Conservation (phyloP, 352 stramenopile genomes). For the Globisporangium paroecandrum region DNA sequence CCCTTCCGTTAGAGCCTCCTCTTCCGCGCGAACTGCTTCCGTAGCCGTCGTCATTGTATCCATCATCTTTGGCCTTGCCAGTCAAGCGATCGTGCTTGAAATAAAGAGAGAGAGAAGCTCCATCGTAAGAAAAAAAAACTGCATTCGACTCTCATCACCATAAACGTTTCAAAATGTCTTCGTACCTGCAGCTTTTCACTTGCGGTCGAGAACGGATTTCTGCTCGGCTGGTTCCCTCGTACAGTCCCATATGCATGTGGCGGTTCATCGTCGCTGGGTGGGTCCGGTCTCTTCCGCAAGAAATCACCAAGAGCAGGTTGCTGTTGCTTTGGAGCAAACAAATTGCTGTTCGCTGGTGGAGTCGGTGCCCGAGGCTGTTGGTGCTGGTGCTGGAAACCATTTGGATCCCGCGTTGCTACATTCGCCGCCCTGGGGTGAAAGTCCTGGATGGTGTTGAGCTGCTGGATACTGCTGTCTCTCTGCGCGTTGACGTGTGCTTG, state of each 20-base stretch:
- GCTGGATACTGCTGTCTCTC: not conserved
- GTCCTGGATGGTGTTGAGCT: not conserved
- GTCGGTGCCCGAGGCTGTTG: not conserved
- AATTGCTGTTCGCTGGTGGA: not conserved
- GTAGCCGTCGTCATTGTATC: conserved; percentile 21
- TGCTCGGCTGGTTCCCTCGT: conserved; percentile 11
- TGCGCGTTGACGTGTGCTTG: not conserved
- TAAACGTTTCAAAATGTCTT: not conserved
- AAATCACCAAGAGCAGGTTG: conserved; percentile 31
- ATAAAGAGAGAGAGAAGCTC: not conserved
- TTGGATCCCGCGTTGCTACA: not conserved
- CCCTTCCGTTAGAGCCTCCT: conserved; percentile 18
- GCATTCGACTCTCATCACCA: not conserved
- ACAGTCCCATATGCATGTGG: conserved; percentile 1
- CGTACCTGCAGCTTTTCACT: conserved; percentile 59
- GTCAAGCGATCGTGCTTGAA: conserved; percentile 42
- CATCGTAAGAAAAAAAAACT: not conserved
- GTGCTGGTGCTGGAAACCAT: not conserved
- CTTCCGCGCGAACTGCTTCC: conserved; percentile 21
- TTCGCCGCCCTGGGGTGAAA: not conserved
- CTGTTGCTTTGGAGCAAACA: conserved; percentile 11
- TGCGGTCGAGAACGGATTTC: conserved; percentile 71
- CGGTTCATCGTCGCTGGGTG: conserved; percentile 14
- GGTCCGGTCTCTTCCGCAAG: conserved; percentile 29
- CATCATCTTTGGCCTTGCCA: conserved; percentile 32